Base-by-base conservation (phyloP, 805 yeast species). In the Ogataea angusta region DNA sequence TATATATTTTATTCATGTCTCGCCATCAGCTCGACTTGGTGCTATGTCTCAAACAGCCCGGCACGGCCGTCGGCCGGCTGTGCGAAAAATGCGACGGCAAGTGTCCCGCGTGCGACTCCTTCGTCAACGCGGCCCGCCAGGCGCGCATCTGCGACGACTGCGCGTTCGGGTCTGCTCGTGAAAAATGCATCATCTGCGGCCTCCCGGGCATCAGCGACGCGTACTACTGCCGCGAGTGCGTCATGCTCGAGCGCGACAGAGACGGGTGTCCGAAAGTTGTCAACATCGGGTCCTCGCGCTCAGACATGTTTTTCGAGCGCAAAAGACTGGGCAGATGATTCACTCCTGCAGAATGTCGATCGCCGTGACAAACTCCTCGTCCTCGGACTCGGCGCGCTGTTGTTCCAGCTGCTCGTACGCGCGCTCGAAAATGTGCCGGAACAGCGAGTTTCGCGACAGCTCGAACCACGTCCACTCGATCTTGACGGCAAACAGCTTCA, bases 181-280 rank as follows among this genome's bases (percentile, higher is more conserved):
- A 72, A 14, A 75, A 73, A 46, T 90, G 98, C 59, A 78, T 90
- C n/a, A 67, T 89, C 15, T 90, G 98, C 64, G 51, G 56, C 5
- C 68, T 69, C 19, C 66, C 63, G 31, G 87, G 89, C 5, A 73
- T 73, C 8, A 72, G 73, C 10, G 84, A 80, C 42, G 95, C 96
- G 0, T 84, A 69, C 53, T 91, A 86, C 60, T 90, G 98, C 56
- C 71, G 76, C 48, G 95, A 88, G 57, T 90, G 98, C 61, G 90
- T 88, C 5, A 57, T 76, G 35, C 56, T 76, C 29, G 97, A 89
- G 56, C 80, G 78, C 54, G 87, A 85, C 56, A 68, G 95, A 31
- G 96, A 90, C 59, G 98, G 98, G 1, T 90, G 98, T 66, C 97
- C 97, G 1, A 75, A 82, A 51, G 78, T 90, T 38, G 60, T 83